Evolutionary conservation across 208 protist genomes (phyloP), one percentile per base, ranked within the genome.

Genomic region (Leishmania mexicana): DNA sequence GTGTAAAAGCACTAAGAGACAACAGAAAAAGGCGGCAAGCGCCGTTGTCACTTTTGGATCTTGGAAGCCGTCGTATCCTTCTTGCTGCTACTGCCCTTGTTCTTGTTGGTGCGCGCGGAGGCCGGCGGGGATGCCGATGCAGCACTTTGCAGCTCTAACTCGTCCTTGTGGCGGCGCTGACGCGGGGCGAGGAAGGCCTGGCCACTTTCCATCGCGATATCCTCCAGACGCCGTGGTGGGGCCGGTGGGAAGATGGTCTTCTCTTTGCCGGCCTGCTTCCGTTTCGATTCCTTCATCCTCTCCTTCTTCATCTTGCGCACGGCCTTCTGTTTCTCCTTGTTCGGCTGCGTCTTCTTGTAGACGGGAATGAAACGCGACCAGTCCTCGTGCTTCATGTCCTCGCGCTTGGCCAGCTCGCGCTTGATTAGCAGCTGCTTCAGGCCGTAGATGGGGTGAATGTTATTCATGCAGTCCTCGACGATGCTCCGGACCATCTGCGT

Each of bases 361-460:
- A 99, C 92, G 1, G 99, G 99, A 45, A 99, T 93, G 89, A 99
- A 99, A 58, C 98, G 93, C 3, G 99, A 98, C 99, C 99, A 99
- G 83, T 96, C 98, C 90, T 99, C 99, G 71, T 96, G 92, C 80
- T 96, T 97, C 85, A 99, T 93, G 71, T 97, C 91, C 77, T 98
- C 94, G 58, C 99, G 97, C 83, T 99, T 99, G 28, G 84, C 81
- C 19, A 99, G 94, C 87, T 99, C 99, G 7, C 98, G 92, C 87
- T 99, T 99, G 88, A 99, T 99, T 93, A 99, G 99, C 35, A 99
- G 88, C 81, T 98, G 96, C 90, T 99, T 99, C 64, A 99, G 99
- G 81, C 99, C 99, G 87, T 99, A 99, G 68, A 99, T 99, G 19
- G 99, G 99, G 83, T 99, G 99, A 62, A 99, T 99, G 84, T 99